These are phyloP conservation scores for Wickerhamomyces silvicola DNA, from an alignment of 805 yeast genomes.

Conservation along the genomic window DNA sequence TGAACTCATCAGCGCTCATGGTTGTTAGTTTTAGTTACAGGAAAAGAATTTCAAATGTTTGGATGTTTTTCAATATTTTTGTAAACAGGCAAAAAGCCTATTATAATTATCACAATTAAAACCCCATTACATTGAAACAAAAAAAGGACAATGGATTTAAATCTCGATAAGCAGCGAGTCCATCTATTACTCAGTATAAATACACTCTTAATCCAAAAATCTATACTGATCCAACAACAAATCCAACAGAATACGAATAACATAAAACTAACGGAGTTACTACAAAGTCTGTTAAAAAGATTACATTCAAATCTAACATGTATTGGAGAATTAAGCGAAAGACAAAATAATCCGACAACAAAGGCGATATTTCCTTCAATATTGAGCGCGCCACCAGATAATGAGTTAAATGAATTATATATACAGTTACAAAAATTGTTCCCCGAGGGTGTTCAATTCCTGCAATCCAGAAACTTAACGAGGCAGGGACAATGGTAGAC, in stretches of 20 bases:
- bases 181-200: conserved; percentile 19
- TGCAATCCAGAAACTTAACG: conserved; percentile 13
- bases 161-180: conserved; percentile 20
- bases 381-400: conserved; percentile 20
- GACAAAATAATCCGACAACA: conserved; percentile 10
- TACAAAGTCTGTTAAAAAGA: conserved; percentile 21
- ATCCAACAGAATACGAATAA: conserved; percentile 8
- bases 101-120: background rate
- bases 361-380: conserved; percentile 18
- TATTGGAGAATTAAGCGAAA: conserved; percentile 23
- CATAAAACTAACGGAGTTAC: conserved; percentile 12
- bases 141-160: conserved; percentile 10
- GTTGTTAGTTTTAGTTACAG: too few species aligned
- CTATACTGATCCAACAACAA: conserved; percentile 20
- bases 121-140: background rate
- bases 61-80: conserved; percentile 2
- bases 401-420: conserved; percentile 20
- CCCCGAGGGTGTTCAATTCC: conserved; percentile 21
- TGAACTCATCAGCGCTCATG: conserved; percentile 50
- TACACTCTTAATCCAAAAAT: conserved; percentile 20
- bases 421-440: conserved; percentile 18
- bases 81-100: background rate
- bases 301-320: conserved; percentile 23
- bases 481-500: conserved; percentile 8
- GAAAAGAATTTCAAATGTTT: too few species aligned